These are phyloP conservation scores for Hibiscus mutabilis DNA, from an alignment of 345 rosid species.

Conservation along the genomic window DNA sequence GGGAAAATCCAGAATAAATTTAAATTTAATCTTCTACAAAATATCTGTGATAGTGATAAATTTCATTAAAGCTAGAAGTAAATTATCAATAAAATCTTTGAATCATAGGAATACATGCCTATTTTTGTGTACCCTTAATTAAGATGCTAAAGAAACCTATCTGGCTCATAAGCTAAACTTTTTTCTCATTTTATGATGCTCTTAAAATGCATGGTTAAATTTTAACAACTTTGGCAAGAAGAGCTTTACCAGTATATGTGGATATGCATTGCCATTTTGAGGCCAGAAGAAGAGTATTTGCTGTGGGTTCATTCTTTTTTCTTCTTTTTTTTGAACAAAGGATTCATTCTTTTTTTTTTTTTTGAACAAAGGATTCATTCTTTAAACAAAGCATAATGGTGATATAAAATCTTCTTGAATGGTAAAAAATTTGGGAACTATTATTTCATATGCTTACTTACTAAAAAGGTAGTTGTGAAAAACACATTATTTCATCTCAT, in stretches of 20 bases:
- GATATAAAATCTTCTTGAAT: not conserved
- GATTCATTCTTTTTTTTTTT: too few relatives aligned
- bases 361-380: not conserved
- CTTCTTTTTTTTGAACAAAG: too few relatives aligned
- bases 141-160: not conserved
- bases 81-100: not conserved
- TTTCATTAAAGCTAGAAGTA: not conserved
- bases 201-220: not conserved
- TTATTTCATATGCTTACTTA: not conserved
- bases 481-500: not conserved
- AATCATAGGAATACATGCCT: not conserved
- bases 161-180: not conserved
- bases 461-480: not conserved
- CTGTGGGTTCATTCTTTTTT: too few relatives aligned
- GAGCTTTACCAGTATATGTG: not conserved
- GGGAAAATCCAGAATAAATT: not conserved
- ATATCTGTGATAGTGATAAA: not conserved
- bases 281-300: not conserved
- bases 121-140: not conserved
- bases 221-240: not conserved
- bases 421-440: not conserved
- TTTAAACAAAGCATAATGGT: not conserved
- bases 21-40: not conserved
- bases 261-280: not conserved
- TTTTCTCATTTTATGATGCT: not conserved